These are phyloP conservation scores for Tulasnella sp. DNA, from an alignment of 768 basidiomycete genomes.

Conservation along the genomic window DNA sequence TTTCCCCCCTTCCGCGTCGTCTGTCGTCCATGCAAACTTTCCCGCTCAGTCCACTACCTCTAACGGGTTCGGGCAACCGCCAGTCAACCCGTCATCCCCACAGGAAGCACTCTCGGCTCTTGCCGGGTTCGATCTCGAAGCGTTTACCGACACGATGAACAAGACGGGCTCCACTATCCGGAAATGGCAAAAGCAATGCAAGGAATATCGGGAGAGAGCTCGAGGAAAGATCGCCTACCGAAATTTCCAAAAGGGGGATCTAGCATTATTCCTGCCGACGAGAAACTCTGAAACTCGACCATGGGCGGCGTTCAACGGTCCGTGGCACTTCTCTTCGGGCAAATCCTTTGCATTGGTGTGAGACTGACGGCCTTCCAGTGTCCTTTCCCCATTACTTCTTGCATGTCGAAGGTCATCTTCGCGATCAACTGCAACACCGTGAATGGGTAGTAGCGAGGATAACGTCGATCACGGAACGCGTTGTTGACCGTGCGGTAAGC, in stretches of 20 bases:
- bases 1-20: slow-evolving; percentile 11
- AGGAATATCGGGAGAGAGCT: slow-evolving; percentile 89
- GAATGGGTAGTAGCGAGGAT: slow-evolving; percentile 96
- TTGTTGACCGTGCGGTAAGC: slow-evolving; percentile 70
- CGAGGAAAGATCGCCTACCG: slow-evolving; percentile 95
- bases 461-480: slow-evolving; percentile 75
- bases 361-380: slow-evolving; percentile 41
- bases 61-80: background rate
- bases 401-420: slow-evolving; percentile 74
- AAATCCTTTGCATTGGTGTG: background rate
- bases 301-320: slow-evolving; percentile 99
- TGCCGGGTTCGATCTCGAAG: slow-evolving; percentile 71
- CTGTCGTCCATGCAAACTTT: background rate
- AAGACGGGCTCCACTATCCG: slow-evolving; percentile 81
- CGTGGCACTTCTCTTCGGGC: slow-evolving; percentile 26
- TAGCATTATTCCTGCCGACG: slow-evolving; percentile 93
- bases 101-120: slow-evolving; percentile 59
- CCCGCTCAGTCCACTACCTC: background rate
- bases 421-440: slow-evolving; percentile 79
- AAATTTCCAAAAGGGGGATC: slow-evolving; percentile 90
- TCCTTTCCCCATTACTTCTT: slow-evolving; percentile 98
- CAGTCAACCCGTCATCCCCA: slow-evolving; percentile 50
- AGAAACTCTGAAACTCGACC: slow-evolving; percentile 87
- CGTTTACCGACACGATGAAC: slow-evolving; percentile 72
- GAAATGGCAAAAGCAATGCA: slow-evolving; percentile 97